Conservation (phyloP, 495 filamentous ascomycete genomes). For the Barbatosphaeria neglecta region DNA sequence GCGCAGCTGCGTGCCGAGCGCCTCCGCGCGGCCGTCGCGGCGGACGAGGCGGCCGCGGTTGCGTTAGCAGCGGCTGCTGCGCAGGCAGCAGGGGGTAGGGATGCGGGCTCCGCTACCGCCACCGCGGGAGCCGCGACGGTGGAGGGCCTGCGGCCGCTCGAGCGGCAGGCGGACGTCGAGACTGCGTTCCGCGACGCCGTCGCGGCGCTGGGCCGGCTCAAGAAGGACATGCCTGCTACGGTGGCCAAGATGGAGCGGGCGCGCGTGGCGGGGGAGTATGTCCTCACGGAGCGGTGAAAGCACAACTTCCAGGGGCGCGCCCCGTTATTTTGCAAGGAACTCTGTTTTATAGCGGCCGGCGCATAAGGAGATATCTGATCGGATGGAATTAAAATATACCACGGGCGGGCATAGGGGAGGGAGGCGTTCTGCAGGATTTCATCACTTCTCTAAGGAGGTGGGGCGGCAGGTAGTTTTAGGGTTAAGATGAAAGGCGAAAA, state of each 20-base stretch:
- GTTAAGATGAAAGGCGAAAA: too few relatives aligned
- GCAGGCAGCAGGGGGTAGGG: slow-evolving; percentile 3
- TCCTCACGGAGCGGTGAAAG: slow-evolving; percentile 28
- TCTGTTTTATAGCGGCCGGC: too few relatives aligned
- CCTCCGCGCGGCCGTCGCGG: slow-evolving; percentile 28
- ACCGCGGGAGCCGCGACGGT: slow-evolving; percentile 9
- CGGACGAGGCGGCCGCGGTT: slow-evolving; percentile 38
- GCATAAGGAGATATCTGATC: too few relatives aligned
- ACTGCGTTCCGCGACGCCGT: slow-evolving; percentile 37
- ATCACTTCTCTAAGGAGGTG: too few relatives aligned
- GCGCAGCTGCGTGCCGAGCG: slow-evolving; percentile 43
- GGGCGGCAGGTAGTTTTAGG: too few relatives aligned
- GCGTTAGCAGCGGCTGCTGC: slow-evolving; percentile 15
- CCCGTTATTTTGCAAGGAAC: too few relatives aligned
- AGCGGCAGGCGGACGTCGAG: slow-evolving; percentile 40
- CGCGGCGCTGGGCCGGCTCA: slow-evolving; percentile 39
- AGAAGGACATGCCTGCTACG: slow-evolving; percentile 53
- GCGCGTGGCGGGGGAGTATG: slow-evolving; percentile 52
- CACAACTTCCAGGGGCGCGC: too few relatives aligned
- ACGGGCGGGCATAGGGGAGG: too few relatives aligned
- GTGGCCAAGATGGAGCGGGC: slow-evolving; percentile 73
- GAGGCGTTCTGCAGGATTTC: too few relatives aligned
- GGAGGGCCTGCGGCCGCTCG: slow-evolving; percentile 19
- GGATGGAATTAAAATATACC: too few relatives aligned
- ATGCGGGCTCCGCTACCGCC: slow-evolving; percentile 8